These are phyloP conservation scores for Pleoardoris graminearum DNA, from an alignment of 2,329 filamentous ascomycete species.

Conservation along the genomic window DNA sequence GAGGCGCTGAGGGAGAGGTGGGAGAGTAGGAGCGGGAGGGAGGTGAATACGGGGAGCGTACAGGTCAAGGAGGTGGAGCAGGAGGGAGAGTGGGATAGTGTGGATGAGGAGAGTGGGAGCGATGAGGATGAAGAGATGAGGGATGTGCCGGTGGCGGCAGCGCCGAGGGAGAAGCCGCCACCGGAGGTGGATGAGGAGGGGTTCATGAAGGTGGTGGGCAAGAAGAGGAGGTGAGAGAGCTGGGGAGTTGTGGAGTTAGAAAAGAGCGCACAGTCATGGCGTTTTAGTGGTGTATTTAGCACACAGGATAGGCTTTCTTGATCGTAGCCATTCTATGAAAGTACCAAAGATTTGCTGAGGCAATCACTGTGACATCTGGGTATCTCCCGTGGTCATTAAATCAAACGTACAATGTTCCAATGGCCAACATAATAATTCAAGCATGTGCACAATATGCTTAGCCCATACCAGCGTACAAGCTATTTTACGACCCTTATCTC, in stretches of 20 bases:
- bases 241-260: too few species aligned
- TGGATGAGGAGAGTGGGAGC: constrained; percentile 56
- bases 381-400: too few species aligned
- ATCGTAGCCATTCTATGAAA: not conserved
- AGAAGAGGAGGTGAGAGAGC: constrained; percentile 40
- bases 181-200: constrained; percentile 49
- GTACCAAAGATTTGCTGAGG: too few species aligned
- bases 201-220: constrained; percentile 49
- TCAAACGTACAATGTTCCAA: too few species aligned
- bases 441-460: too few species aligned
- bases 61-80: constrained; percentile 63
- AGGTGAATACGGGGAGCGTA: constrained; percentile 50
- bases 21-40: constrained; percentile 63
- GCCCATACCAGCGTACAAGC: too few species aligned
- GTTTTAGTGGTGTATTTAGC: not conserved
- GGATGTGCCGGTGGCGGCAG: constrained; percentile 40
- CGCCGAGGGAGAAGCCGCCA: constrained; percentile 37
- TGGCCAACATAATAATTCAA: too few species aligned
- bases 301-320: not conserved
- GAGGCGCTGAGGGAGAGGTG: constrained; percentile 66
- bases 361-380: too few species aligned
- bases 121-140: constrained; percentile 48
- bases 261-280: not conserved
- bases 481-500: too few species aligned
- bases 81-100: constrained; percentile 41